These are phyloP conservation scores for Mucor mucedo DNA, from an alignment of 371 early-diverging fungal genomes.

Conservation along the genomic window DNA sequence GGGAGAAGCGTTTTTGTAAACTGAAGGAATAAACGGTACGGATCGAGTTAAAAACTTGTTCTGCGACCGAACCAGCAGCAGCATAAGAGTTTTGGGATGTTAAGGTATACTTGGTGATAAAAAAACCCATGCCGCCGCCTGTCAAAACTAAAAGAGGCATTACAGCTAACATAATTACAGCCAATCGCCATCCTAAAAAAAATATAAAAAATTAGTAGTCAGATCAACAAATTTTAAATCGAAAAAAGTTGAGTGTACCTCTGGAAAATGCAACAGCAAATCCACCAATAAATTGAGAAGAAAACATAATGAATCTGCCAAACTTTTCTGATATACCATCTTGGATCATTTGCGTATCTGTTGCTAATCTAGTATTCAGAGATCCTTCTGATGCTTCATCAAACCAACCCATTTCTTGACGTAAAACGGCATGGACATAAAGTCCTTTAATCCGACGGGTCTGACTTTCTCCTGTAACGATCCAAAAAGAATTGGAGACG, in stretches of 20 bases:
- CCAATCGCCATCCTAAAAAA: slow-evolving; percentile 71
- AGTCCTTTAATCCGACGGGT: slow-evolving; percentile 39
- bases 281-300: slow-evolving; percentile 35
- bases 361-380: slow-evolving; percentile 70
- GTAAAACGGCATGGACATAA: slow-evolving; percentile 74
- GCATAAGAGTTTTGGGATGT: slow-evolving; percentile 44
- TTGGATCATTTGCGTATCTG: slow-evolving; percentile 77
- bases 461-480: slow-evolving; percentile 38
- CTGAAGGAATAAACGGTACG: slow-evolving; percentile 89
- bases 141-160: slow-evolving; percentile 61
- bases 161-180: slow-evolving; percentile 70
- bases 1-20: slow-evolving; percentile 70
- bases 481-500: slow-evolving; percentile 42
- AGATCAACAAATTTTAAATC: too few relatives aligned
- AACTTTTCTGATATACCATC: slow-evolving; percentile 89
- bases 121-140: slow-evolving; percentile 66
- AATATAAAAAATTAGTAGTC: too few relatives aligned
- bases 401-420: slow-evolving; percentile 89
- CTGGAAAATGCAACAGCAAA: slow-evolving; percentile 70
- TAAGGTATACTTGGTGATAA: slow-evolving; percentile 56
- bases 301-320: slow-evolving; percentile 65
- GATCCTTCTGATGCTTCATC: slow-evolving; percentile 73
- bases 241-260: too few relatives aligned
- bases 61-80: slow-evolving; percentile 50
- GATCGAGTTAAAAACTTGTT: slow-evolving; percentile 80